Conservation (phyloP, 139 green algal genomes). For the Chlamydomonas sp. region DNA sequence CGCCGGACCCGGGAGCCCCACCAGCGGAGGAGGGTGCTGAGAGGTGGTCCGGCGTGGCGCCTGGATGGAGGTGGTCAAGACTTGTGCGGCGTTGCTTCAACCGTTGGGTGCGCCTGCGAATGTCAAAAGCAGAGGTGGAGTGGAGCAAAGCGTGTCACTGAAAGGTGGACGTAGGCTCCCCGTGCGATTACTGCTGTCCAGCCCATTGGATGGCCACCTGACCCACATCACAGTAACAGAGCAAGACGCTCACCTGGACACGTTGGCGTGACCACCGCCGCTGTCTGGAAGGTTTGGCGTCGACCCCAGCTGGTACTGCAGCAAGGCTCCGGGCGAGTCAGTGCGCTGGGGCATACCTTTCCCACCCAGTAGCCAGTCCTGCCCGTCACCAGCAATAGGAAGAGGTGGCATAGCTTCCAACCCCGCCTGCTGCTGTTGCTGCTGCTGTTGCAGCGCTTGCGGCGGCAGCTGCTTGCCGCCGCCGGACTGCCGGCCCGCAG, state of each 20-base stretch:
- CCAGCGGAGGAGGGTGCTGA: neutral
- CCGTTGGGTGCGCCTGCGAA: slow-evolving; percentile 22
- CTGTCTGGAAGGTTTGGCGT: neutral
- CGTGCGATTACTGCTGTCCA: no score
- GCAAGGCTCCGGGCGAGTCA: neutral
- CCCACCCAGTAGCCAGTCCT: neutral
- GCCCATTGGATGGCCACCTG: neutral
- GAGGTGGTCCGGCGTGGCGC: slow-evolving; percentile 5
- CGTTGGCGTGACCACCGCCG: neutral
- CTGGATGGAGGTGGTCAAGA: neutral
- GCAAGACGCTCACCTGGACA: neutral
- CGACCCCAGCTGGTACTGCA: neutral
- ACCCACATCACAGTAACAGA: neutral
- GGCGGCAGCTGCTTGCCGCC: neutral
- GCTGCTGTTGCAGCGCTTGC: no score
- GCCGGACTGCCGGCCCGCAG: neutral
- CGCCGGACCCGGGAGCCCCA: neutral
- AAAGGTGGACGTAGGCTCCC: neutral
- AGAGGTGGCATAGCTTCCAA: no score
- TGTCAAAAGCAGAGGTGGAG: neutral
- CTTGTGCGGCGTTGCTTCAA: slow-evolving; percentile 25
- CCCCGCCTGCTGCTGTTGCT: no score
- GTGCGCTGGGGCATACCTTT: neutral
- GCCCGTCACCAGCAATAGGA: no score
- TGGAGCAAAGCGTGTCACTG: neutral